Evolutionary conservation across 169 alveolate species (phyloP).

Genomic region (Plasmodium yoelii): DNA sequence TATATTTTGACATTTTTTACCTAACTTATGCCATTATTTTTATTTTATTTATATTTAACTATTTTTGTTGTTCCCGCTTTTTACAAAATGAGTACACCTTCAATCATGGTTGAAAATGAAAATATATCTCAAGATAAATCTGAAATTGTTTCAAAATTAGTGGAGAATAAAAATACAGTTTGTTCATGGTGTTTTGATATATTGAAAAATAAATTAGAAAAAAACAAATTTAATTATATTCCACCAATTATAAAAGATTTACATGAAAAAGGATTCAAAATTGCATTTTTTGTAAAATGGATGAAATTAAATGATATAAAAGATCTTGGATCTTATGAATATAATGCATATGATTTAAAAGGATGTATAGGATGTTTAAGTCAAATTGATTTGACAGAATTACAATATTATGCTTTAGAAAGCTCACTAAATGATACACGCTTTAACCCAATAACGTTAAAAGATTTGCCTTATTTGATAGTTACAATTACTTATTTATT

Average conservation of each 20-base stretch:
- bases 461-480: conserved; percentile 33
- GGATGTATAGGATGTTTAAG: conserved; percentile 70
- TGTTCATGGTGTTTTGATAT: conserved; percentile 70
- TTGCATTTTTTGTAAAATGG: conserved; percentile 63
- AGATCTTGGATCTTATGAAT: conserved; percentile 52
- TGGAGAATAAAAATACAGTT: conserved; percentile 24
- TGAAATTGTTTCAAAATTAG: conserved; percentile 18
- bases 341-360: conserved; percentile 44
- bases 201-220: conserved; percentile 40
- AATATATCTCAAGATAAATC: not conserved
- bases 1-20: not conserved
- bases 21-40: not conserved
- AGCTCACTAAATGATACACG: conserved; percentile 51
- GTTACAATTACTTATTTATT: conserved; percentile 32
- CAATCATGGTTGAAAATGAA: not conserved
- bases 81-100: not conserved
- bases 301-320: conserved; percentile 42
- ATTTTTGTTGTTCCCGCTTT: too few relatives aligned
- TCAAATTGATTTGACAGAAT: conserved; percentile 33
- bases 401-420: conserved; percentile 32
- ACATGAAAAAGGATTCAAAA: conserved; percentile 34
- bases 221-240: conserved; percentile 22
- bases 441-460: conserved; percentile 35
- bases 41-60: not conserved
- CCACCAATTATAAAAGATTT: conserved; percentile 21